Evolutionary conservation across 495 filamentous ascomycete genomes (phyloP).

Genomic region (Stereocaulon alpinum): DNA sequence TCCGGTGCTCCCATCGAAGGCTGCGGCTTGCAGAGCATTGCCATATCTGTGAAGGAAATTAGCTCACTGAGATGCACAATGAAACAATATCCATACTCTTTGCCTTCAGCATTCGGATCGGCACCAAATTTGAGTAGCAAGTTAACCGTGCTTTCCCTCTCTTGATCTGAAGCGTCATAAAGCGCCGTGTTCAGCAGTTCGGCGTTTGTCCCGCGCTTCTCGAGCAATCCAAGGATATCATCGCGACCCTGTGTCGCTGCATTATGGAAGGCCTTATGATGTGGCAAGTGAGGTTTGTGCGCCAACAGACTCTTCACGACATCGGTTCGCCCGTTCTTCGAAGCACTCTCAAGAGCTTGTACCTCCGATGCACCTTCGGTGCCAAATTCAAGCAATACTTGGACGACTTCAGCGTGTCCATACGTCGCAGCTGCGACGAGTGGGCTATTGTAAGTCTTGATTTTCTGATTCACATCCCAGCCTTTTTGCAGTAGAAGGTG

Average conservation of each 20-base stretch:
- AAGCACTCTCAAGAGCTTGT: conserved; percentile 14
- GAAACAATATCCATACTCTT: conserved; percentile 6
- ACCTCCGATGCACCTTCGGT: conserved; percentile 6
- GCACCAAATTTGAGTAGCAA: conserved; percentile 7
- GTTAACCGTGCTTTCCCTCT: conserved; percentile 12
- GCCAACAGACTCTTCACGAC: conserved; percentile 10
- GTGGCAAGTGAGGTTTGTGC: conserved; percentile 5
- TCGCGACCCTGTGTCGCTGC: conserved; percentile 14
- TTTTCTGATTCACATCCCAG: conserved; percentile 15
- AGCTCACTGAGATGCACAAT: neutral
- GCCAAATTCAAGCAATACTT: neutral
- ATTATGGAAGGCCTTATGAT: conserved; percentile 13
- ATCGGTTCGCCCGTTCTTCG: conserved; percentile 13
- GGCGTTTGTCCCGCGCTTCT: conserved; percentile 10
- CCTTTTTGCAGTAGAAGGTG: conserved; percentile 10
- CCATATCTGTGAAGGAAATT: conserved; percentile 18
- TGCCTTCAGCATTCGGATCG: conserved; percentile 13
- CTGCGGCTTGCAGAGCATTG: conserved; percentile 20
- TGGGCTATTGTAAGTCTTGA: conserved; percentile 15
- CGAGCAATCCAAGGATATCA: conserved; percentile 13
- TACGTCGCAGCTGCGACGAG: conserved; percentile 15
- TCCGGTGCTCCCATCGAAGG: neutral
- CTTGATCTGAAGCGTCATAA: conserved; percentile 16
- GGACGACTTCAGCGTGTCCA: conserved; percentile 13
- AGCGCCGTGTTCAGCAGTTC: conserved; percentile 13